Conservation (phyloP, 441 rosid species). For the Flueggea neowawraea region DNA sequence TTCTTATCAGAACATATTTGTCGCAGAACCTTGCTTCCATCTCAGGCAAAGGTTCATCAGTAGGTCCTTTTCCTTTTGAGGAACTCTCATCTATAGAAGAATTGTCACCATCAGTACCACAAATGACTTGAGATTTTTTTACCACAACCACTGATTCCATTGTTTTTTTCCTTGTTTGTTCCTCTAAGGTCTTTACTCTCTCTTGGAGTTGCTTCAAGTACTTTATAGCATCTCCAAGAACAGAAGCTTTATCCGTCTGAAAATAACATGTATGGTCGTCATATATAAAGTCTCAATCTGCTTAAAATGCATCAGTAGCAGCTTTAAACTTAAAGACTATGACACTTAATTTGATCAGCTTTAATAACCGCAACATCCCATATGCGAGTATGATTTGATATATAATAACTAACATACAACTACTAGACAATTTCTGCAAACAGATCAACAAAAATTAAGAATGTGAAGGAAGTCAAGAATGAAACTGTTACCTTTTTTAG, state of each 20-base stretch:
- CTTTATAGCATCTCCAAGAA: constrained; percentile 51
- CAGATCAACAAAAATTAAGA: neutral
- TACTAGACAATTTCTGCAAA: no score
- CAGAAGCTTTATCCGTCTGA: constrained; percentile 55
- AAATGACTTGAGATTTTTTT: constrained; percentile 44
- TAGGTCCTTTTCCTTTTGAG: constrained; percentile 27
- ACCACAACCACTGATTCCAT: constrained; percentile 63
- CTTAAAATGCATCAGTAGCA: no score
- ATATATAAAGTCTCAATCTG: no score
- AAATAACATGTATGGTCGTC: no score
- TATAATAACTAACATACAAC: no score
- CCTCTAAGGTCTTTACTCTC: constrained; percentile 37
- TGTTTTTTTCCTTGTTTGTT: constrained; percentile 40
- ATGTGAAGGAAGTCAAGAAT: neutral
- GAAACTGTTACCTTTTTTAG: constrained; percentile 64
- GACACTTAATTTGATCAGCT: no score
- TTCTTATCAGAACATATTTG: constrained; percentile 60
- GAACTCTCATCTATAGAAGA: constrained; percentile 35
- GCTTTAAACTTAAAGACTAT: no score
- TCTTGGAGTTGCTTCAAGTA: constrained; percentile 61
- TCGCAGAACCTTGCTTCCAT: constrained; percentile 72
- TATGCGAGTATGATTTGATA: no score
- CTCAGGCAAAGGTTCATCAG: constrained; percentile 46
- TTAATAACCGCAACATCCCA: no score
- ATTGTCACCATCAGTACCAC: no score